Conservation (phyloP, 2,329 filamentous ascomycete species). For the Exophiala calicioides region DNA sequence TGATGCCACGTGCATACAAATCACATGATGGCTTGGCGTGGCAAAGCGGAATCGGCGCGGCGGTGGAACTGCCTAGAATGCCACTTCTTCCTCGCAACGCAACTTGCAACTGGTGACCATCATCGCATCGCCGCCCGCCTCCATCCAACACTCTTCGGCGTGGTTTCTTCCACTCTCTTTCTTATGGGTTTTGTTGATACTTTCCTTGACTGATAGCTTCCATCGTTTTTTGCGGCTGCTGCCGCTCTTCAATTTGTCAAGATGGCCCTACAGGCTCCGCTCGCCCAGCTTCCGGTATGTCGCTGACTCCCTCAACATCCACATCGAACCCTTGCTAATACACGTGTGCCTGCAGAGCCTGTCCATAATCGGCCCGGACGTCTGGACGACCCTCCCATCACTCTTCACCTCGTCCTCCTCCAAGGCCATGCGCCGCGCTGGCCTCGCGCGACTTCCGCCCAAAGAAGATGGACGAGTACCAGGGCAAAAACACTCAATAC, state of each 20-base stretch:
- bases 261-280: slow-evolving; percentile 27
- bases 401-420: slow-evolving; percentile 26
- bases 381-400: slow-evolving; percentile 26
- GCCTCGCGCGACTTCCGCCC: slow-evolving; percentile 19
- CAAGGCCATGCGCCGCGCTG: slow-evolving; percentile 26
- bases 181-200: not conserved
- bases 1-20: no score
- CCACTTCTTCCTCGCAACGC: no score
- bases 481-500: slow-evolving; percentile 11
- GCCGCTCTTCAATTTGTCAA: slow-evolving; percentile 15
- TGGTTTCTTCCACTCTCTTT: not conserved
- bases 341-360: slow-evolving; percentile 16
- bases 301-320: not conserved
- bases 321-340: slow-evolving; percentile 12
- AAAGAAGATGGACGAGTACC: slow-evolving; percentile 10
- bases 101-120: no score
- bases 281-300: slow-evolving; percentile 25
- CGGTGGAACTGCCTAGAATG: no score
- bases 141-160: not conserved
- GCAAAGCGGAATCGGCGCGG: no score
- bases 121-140: slow-evolving; percentile 3
- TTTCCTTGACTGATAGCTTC: not conserved
- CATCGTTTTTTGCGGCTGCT: slow-evolving; percentile 5
- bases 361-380: slow-evolving; percentile 27
- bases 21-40: no score